phyloP scores from a whole-genome alignment of 768 basidiomycete genomes.

The Tylopilus intermedius region DNA sequence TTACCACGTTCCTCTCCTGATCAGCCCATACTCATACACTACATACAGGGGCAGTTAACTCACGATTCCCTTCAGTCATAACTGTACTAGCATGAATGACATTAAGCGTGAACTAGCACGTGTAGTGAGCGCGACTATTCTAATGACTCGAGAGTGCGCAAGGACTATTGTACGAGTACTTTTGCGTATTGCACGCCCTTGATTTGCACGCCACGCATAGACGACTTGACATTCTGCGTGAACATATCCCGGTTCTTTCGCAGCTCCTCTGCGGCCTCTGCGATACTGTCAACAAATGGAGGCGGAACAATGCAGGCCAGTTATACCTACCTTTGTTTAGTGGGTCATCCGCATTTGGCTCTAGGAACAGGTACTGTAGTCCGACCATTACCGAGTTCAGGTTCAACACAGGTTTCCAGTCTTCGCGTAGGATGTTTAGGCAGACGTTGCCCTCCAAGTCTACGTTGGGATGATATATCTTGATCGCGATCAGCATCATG shows the following conservation, averaged over 20 bases:
- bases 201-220: slow-evolving; percentile 79
- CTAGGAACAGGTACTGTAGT: slow-evolving; percentile 95
- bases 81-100: slow-evolving; percentile 2
- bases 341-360: slow-evolving; percentile 98
- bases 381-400: slow-evolving; percentile 98
- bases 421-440: slow-evolving; percentile 95
- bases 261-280: slow-evolving; percentile 96
- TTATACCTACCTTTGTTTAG: slow-evolving; percentile 82
- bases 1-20: slow-evolving; percentile 86
- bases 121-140: slow-evolving; percentile 5
- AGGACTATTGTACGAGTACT: slow-evolving; percentile 49
- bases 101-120: slow-evolving; percentile 1
- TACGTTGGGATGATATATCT: slow-evolving; percentile 99
- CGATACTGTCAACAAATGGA: slow-evolving; percentile 8
- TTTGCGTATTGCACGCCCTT: slow-evolving; percentile 77
- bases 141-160: slow-evolving; percentile 1
- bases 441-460: slow-evolving; percentile 98
- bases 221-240: slow-evolving; percentile 74
- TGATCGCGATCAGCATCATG: slow-evolving; percentile 6
- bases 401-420: slow-evolving; percentile 99
- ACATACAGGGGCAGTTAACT: slow-evolving; percentile 85
- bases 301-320: background rate
- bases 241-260: slow-evolving; percentile 85
- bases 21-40: slow-evolving; percentile 88
- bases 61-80: background rate